Conservation (phyloP, 2,329 filamentous ascomycete genomes). For the Colletotrichum karsti region DNA sequence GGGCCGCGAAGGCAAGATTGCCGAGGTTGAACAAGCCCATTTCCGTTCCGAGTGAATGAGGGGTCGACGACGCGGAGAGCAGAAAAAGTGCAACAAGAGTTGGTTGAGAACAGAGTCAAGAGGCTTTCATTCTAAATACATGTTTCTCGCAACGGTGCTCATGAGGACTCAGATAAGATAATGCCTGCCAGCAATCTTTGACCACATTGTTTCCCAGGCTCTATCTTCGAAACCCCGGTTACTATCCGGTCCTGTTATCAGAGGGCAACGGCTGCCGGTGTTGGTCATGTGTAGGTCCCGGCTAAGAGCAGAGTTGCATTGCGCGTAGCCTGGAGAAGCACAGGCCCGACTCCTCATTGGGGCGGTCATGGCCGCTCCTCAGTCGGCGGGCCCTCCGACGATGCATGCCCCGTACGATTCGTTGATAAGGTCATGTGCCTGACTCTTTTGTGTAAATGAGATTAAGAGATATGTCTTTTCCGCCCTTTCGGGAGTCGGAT, state of each 20-base stretch:
- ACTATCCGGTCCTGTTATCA: not conserved
- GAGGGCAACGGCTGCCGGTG: not conserved
- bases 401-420: not conserved
- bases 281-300: constrained; percentile 6
- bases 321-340: not conserved
- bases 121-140: constrained; percentile 1
- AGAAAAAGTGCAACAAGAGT: not conserved
- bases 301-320: constrained; percentile 3
- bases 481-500: not conserved
- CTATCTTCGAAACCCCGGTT: not conserved
- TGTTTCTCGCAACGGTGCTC: not conserved
- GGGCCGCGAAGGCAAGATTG: constrained; percentile 24
- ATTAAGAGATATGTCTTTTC: not conserved
- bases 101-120: not conserved
- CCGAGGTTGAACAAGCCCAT: constrained; percentile 9
- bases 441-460: not conserved
- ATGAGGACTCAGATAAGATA: not conserved
- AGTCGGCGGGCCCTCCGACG: constrained; percentile 4
- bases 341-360: constrained; percentile 11
- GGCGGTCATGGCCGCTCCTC: not conserved
- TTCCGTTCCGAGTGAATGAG: not conserved
- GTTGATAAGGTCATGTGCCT: constrained; percentile 3
- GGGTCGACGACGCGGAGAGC: not conserved
- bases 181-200: not conserved
- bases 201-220: not conserved